Conservation (phyloP, 2,329 filamentous ascomycete species). For the Chaetomium sp. region DNA sequence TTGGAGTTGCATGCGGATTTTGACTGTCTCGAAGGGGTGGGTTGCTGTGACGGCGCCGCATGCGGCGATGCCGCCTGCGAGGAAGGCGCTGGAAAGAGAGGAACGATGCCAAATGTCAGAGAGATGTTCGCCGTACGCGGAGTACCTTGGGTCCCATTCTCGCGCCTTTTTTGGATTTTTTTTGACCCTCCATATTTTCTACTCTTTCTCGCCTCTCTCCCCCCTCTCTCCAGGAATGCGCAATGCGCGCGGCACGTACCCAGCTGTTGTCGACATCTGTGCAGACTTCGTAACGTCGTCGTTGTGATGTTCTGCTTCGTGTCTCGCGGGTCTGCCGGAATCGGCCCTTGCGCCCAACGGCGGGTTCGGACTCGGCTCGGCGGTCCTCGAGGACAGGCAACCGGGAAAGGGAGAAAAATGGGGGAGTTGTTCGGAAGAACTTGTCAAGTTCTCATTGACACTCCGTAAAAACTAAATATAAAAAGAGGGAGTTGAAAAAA, state of each 20-base stretch:
- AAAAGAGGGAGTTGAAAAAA: neutral
- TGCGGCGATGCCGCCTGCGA: slow-evolving; percentile 92
- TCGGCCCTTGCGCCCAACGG: slow-evolving; percentile 8
- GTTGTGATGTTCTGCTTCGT: neutral
- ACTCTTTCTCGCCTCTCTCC: too few relatives aligned
- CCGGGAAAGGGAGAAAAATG: neutral
- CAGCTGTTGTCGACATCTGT: slow-evolving; percentile 46
- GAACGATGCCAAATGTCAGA: slow-evolving; percentile 16
- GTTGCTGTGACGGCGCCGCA: slow-evolving; percentile 97
- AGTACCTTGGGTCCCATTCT: too few relatives aligned
- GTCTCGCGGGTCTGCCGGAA: neutral
- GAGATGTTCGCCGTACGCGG: too few relatives aligned
- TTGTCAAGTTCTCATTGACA: neutral
- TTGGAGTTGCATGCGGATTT: slow-evolving; percentile 95
- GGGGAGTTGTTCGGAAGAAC: neutral
- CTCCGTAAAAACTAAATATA: neutral
- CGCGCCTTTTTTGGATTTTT: too few relatives aligned
- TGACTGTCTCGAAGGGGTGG: slow-evolving; percentile 97
- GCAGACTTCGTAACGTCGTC: neutral
- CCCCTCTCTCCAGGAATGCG: neutral
- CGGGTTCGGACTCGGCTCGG: slow-evolving; percentile 7
- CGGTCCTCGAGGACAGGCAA: neutral
- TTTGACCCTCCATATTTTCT: too few relatives aligned
- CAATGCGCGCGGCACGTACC: slow-evolving; percentile 27
- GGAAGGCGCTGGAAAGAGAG: slow-evolving; percentile 60